Evolutionary conservation across 345 rosid species (phyloP), one percentile per base, ranked within the genome.

Genomic region (Dovyalis caffra): DNA sequence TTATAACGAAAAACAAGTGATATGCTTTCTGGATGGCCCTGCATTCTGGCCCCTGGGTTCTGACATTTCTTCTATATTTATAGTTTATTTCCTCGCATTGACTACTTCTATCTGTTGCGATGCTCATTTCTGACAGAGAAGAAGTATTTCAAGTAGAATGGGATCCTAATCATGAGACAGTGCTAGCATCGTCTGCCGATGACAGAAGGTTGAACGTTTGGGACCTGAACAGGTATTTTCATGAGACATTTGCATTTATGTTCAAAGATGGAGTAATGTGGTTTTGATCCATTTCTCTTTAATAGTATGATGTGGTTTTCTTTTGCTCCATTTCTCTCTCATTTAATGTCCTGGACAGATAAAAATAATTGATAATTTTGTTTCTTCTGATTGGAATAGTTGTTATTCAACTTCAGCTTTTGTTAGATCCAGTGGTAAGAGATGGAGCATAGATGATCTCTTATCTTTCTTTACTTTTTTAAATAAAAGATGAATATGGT

Each of bases 81-180:
- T 49, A 18, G 51, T 45, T 45, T 15, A 0, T 0, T 14, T 16
- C 51, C 23, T 3, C 3, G 21, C 23, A 49, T 49, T 49, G 56
- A 49, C 23, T 20, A 49, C 56, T 18, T 49, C n/a, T 20, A 6
- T 6, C n/a, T 49, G 56, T 49, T 43, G 6, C 23, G 8, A 20
- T 49, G 16, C 81, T 71, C 71, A 40, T 45, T 71, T 68, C 43
- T 64, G 68, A 69, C 92, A 91, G 99, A 67, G 98, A 87, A 68
- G 98, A 93, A 67, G 99, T 96, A 45, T 90, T 87, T 81, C 97
- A 93, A 84, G 99, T 96, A 72, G 98, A 93, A 76, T 96, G 99
- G 97, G 92, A 96, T 87, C 98, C 99, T 32, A 89, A 91, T 83
- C 95, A 95, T 57, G 98, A 90, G 74, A 88, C 95, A 2, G 93